A percentile compares a stretch with the other conserved stretches of the same genome.
Conservation (phyloP, 2,329 filamentous ascomycete species). For the Microdochium bolleyi region DNA sequence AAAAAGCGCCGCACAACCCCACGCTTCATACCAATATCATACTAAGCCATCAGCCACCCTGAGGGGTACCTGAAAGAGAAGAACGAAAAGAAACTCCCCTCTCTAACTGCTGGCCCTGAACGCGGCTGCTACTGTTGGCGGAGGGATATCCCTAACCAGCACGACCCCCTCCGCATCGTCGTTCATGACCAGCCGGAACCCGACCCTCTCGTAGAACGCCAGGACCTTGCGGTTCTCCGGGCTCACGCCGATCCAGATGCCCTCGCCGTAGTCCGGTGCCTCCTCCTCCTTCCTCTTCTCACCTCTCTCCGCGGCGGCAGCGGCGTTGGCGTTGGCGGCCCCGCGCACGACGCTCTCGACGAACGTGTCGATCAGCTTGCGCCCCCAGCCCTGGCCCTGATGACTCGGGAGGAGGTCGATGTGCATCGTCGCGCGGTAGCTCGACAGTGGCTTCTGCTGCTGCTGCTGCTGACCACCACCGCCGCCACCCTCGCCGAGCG, state of each 20-base stretch:
- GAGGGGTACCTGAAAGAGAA: too few species aligned
- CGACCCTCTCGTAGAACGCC: slow-evolving; percentile 37
- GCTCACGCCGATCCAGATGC: slow-evolving; percentile 34
- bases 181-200: slow-evolving; percentile 29
- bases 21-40: too few species aligned
- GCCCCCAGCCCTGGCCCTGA: slow-evolving; percentile 36
- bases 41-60: too few species aligned
- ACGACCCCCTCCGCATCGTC: slow-evolving; percentile 25
- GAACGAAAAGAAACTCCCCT: too few species aligned
- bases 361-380: slow-evolving; percentile 29
- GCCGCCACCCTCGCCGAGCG: too few species aligned
- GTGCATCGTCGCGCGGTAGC: slow-evolving; percentile 37
- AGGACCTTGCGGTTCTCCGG: slow-evolving; percentile 39
- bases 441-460: slow-evolving; percentile 20
- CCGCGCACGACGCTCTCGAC: slow-evolving; percentile 24
- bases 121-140: background rate
- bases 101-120: too few species aligned
- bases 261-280: slow-evolving; percentile 20
- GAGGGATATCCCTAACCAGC: slow-evolving; percentile 31
- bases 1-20: too few species aligned
- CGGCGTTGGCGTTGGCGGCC: slow-evolving; percentile 2
- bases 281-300: background rate
- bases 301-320: background rate
- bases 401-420: slow-evolving; percentile 35
- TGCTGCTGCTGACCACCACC: background rate